Percentiles rank a stretch among this genome's conserved stretches.
Evolutionary conservation across 2,329 filamentous ascomycete genomes (phyloP).

Genomic region (Arachnomyces sp.): DNA sequence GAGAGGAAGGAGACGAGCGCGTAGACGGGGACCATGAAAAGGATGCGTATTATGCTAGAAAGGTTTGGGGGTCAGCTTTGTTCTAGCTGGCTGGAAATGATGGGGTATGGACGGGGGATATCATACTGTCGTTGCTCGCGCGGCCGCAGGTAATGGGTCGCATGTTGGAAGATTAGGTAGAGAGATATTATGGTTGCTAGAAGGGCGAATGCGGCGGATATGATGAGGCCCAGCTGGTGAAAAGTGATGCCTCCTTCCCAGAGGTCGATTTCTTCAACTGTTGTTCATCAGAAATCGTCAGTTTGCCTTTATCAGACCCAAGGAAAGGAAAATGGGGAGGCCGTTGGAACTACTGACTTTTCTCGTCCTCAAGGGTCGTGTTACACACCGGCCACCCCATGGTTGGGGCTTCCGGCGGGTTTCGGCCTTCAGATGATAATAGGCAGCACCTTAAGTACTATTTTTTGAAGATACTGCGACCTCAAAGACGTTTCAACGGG

Average conservation of each 20-base stretch:
- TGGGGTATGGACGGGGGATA: neutral
- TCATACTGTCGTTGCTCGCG: conserved; percentile 52
- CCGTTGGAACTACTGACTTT: conserved; percentile 28
- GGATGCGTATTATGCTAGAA: conserved; percentile 69
- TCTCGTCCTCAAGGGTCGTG: conserved; percentile 39
- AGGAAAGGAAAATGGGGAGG: neutral
- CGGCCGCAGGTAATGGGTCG: conserved; percentile 52
- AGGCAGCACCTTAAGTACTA: no score
- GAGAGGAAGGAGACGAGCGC: conserved; percentile 64
- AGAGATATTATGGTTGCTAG: conserved; percentile 45
- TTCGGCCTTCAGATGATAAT: no score
- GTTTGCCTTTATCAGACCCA: neutral
- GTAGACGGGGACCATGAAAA: conserved; percentile 83
- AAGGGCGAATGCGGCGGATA: conserved; percentile 46
- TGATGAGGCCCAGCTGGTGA: conserved; percentile 47
- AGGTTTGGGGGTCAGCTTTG: conserved; percentile 1
- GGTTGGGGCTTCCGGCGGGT: no score
- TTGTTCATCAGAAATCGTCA: conserved; percentile 1
- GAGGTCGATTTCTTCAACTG: conserved; percentile 42
- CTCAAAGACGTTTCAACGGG: no score
- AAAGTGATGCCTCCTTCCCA: conserved; percentile 47
- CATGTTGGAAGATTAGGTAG: conserved; percentile 49
- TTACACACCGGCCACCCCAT: conserved; percentile 44
- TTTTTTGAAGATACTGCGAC: no score
- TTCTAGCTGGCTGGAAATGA: conserved; percentile 3